Evolutionary conservation across 2,329 filamentous ascomycete species (phyloP).

Genomic region (Arthroderma sp.): DNA sequence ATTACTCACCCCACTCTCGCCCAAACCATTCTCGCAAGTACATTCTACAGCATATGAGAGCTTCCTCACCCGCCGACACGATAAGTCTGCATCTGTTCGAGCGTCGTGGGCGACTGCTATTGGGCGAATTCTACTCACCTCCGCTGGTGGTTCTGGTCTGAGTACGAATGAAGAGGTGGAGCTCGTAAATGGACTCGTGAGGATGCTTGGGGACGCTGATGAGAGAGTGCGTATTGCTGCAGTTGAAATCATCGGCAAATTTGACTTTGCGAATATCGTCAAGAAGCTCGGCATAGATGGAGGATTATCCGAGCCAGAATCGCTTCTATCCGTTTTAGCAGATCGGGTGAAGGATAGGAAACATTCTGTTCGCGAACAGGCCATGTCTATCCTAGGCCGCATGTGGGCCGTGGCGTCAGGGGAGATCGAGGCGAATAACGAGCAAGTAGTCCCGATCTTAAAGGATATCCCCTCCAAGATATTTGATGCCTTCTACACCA

Average conservation of each 20-base stretch:
- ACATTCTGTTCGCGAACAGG: slow-evolving; percentile 66
- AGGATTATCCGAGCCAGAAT: slow-evolving; percentile 60
- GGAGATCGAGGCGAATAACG: slow-evolving; percentile 72
- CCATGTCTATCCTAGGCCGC: slow-evolving; percentile 69
- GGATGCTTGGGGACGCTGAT: slow-evolving; percentile 75
- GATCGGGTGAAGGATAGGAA: slow-evolving; percentile 83
- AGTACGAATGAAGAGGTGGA: slow-evolving; percentile 67
- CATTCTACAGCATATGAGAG: slow-evolving; percentile 67
- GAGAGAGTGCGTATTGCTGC: slow-evolving; percentile 83
- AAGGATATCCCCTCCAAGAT: slow-evolving; percentile 73
- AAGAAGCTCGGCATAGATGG: slow-evolving; percentile 67
- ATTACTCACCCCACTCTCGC: slow-evolving; percentile 69
- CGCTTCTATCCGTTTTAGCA: slow-evolving; percentile 67
- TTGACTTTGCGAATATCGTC: slow-evolving; percentile 68
- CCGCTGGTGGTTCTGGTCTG: slow-evolving; percentile 76
- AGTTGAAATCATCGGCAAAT: slow-evolving; percentile 70
- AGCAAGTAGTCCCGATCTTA: slow-evolving; percentile 60
- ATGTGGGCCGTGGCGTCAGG: slow-evolving; percentile 90
- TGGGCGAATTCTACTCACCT: slow-evolving; percentile 79
- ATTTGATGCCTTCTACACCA: slow-evolving; percentile 78
- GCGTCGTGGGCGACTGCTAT: slow-evolving; percentile 74
- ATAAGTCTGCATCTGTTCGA: slow-evolving; percentile 72
- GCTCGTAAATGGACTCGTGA: slow-evolving; percentile 60
- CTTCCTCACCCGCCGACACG: slow-evolving; percentile 72
- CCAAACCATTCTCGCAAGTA: slow-evolving; percentile 76